Percentiles rank a stretch among this genome's conserved stretches.
These are phyloP conservation scores for Candida cerambycidarum DNA, from an alignment of 805 yeast species.

Conservation along the genomic window DNA sequence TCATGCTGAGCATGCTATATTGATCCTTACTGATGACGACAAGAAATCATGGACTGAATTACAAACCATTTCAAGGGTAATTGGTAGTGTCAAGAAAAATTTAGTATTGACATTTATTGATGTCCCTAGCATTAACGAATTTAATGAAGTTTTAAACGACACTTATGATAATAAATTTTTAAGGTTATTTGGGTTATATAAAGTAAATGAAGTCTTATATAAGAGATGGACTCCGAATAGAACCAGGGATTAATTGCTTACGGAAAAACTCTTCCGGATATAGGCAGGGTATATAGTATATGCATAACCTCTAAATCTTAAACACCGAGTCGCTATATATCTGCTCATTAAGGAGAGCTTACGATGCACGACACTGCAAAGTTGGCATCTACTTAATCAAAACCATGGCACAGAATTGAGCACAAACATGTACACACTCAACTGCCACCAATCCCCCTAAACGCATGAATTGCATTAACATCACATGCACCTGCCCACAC, in stretches of 20 bases:
- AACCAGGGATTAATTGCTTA: constrained; percentile 60
- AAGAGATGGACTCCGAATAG: constrained; percentile 85
- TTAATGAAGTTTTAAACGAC: constrained; percentile 17
- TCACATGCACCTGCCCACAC: too few relatives aligned
- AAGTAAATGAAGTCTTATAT: constrained; percentile 65
- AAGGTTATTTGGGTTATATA: constrained; percentile 42
- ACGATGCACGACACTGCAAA: too few relatives aligned
- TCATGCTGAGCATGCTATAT: constrained; percentile 85
- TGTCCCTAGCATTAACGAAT: constrained; percentile 41
- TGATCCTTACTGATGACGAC: constrained; percentile 39
- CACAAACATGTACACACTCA: too few relatives aligned
- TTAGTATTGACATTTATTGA: constrained; percentile 69
- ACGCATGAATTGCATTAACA: too few relatives aligned
- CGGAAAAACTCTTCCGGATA: background rate
- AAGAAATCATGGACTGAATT: constrained; percentile 54
- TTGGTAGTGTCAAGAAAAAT: constrained; percentile 82
- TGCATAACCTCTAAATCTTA: too few relatives aligned
- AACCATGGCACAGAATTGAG: too few relatives aligned
- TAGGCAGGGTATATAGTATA: background rate
- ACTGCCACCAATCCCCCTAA: too few relatives aligned
- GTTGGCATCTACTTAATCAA: too few relatives aligned
- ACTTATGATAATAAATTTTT: constrained; percentile 20
- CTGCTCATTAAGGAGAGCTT: too few relatives aligned
- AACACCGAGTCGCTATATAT: too few relatives aligned
- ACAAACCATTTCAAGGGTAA: constrained; percentile 72